Conservation (phyloP, 768 basidiomycete genomes). For the Suillus fuscotomentosus region DNA sequence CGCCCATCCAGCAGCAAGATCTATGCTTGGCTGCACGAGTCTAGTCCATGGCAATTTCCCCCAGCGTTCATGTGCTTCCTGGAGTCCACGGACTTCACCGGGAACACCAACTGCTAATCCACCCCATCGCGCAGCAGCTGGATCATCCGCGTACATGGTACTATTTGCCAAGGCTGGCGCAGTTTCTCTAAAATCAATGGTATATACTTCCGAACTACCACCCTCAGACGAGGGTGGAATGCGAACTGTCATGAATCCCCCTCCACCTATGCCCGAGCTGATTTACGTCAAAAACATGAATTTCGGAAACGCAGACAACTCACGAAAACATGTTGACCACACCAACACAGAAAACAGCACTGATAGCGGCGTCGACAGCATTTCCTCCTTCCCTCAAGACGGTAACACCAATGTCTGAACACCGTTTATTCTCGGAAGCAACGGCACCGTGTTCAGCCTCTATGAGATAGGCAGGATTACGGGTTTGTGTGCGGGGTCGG, state of each 20-base stretch:
- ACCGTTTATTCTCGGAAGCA: slow-evolving; percentile 82
- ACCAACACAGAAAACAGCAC: slow-evolving; percentile 74
- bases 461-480: slow-evolving; percentile 58
- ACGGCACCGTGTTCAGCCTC: slow-evolving; percentile 79
- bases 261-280: slow-evolving; percentile 84
- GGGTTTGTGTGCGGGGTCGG: slow-evolving; percentile 2
- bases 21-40: slow-evolving; percentile 71
- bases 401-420: slow-evolving; percentile 82
- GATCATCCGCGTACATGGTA: slow-evolving; percentile 70
- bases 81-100: slow-evolving; percentile 85
- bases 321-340: slow-evolving; percentile 92
- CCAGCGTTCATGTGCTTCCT: slow-evolving; percentile 81
- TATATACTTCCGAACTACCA: slow-evolving; percentile 57
- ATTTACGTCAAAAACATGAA: slow-evolving; percentile 8
- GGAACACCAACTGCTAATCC: slow-evolving; percentile 90
- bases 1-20: slow-evolving; percentile 76
- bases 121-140: slow-evolving; percentile 59
- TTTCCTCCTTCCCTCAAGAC: slow-evolving; percentile 82
- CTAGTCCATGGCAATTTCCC: slow-evolving; percentile 77
- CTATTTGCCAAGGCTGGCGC: slow-evolving; percentile 71
- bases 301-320: slow-evolving; percentile 25
- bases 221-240: slow-evolving; percentile 52
- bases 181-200: slow-evolving; percentile 87
- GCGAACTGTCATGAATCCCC: slow-evolving; percentile 84
- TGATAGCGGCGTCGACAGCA: slow-evolving; percentile 86